Base-by-base conservation (phyloP, 2,329 filamentous ascomycete species). In the Epichloe brachyelytri region DNA sequence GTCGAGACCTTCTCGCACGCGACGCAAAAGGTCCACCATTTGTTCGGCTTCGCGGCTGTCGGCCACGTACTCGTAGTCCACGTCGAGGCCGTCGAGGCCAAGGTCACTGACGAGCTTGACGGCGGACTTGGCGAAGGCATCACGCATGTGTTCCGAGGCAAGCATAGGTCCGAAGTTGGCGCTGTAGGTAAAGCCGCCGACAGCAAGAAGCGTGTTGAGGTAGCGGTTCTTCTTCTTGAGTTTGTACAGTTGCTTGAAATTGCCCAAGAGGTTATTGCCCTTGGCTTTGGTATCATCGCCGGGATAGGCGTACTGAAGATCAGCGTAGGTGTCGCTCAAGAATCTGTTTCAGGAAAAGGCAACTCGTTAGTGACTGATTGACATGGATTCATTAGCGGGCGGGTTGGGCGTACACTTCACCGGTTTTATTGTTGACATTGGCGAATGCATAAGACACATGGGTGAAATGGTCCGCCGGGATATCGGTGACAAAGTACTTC, bases 151-250 rank as follows among this genome's bases (percentile, higher is more conserved):
- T 68, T 74, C 71, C 0, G 82, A 83, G n/a, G 79, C 79, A 0
- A 79, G 79, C 0, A 83, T 77, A 7, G 71, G 69, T 0, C 79
- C 72, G 62, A 91, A 88, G 43, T 60, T 44, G 34, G 50, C 66
- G 4, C 83, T 86, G 63, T 85, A 88, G 0, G 81, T 85, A 81
- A 83, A 93, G 15, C 88, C 88, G 39, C 88, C 88, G 53, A 94
- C 84, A 37, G 83, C 88, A 6, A 93, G 7, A 8, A 2, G 74
- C 15, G 91, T 69, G 2, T 94, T 94, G 52, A 94, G 67, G 49
- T 86, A 79, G 19, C 87, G 80, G 64, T 94, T 79, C 57, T 75
- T 69, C 67, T 88, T 83, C 73, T 94, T 94, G 48, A 86, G 75
- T 1, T 88, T 67, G 63, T 77, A 87, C 1, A 94, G 70, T 62